A percentile compares a stretch with the other conserved stretches of the same genome.
phyloP scores from a whole-genome alignment of 805 yeast genomes.

The Barnettozyma sp. region DNA sequence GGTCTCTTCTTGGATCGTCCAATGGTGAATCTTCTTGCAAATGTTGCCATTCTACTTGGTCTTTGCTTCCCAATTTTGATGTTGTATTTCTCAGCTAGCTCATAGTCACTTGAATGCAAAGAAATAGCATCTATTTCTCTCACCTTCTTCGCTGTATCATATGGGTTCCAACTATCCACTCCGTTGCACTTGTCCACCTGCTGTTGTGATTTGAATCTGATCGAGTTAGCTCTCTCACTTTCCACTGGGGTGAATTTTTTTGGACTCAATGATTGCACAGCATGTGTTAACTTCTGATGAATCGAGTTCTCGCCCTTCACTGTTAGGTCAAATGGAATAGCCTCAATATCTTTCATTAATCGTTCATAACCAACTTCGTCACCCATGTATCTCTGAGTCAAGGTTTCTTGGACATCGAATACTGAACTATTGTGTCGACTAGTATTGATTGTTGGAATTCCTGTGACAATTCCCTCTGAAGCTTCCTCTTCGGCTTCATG shows the following conservation, averaged over 20 bases:
- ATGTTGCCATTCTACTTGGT: slow-evolving; percentile 4
- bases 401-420: slow-evolving; percentile 18
- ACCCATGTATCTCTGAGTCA: slow-evolving; percentile 23
- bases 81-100: slow-evolving; percentile 5
- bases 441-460: too few relatives aligned
- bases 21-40: slow-evolving; percentile 5
- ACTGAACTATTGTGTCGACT: slow-evolving; percentile 2
- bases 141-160: slow-evolving; percentile 14
- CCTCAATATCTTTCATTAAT: slow-evolving; percentile 22
- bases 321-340: slow-evolving; percentile 20
- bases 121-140: slow-evolving; percentile 10
- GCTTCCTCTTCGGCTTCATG: too few relatives aligned
- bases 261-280: slow-evolving; percentile 17
- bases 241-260: slow-evolving; percentile 5
- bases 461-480: too few relatives aligned
- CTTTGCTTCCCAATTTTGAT: slow-evolving; percentile 3
- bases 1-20: slow-evolving; percentile 1
- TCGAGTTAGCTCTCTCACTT: slow-evolving; percentile 3
- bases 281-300: slow-evolving; percentile 9
- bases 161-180: slow-evolving; percentile 19
- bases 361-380: slow-evolving; percentile 15
- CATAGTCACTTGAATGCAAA: slow-evolving; percentile 9
- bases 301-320: slow-evolving; percentile 12
- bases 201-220: slow-evolving; percentile 7
- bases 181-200: slow-evolving; percentile 4